Evolutionary conservation across 306 rosid genomes (phyloP), one percentile per base, ranked within the genome.

Genomic region (Vigna mungo): DNA sequence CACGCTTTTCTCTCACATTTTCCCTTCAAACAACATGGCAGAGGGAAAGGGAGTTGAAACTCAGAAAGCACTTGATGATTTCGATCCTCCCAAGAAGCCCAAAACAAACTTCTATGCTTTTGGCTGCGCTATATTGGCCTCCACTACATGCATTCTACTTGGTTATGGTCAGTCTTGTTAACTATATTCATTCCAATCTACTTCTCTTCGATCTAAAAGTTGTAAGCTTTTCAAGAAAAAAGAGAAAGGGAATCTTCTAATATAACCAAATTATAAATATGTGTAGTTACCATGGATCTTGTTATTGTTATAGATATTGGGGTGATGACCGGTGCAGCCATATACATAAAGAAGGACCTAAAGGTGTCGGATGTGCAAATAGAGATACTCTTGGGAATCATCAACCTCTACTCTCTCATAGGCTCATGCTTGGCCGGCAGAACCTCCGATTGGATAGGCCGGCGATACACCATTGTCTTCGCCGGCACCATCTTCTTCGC

Each of bases 371-470:
- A 94, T 76, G 56, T 6, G 0, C 16, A 94, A 66, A 68, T 88
- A 1, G 97, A 91, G 74, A 4, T 94, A 4, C 80, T 94, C 0
- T 4, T 82, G 0, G 96, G 98, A 17, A 90, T 94, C 54, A 78
- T 94, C 44, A 91, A 87, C 67, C 53, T 94, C 0, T 94, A 82
- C 81, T 87, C 85, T 4, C 89, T 94, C 10, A 25, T 91, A 39
- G 98, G 98, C 5, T 88, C 98, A 0, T 71, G 83, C 15, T 87
- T 85, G 0, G 94, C 98, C 4, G 98, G 98, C 0, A 84, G 90
- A 80, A 92, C 97, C 4, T 94, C 98, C 1, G 97, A 94, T 54
- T 94, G 94, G 98, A 82, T 94, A 0, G 98, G 98, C 4, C 93
- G 98, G 6, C 94, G 96, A n/a, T 92, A 90, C 84, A 89, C 97